These are phyloP conservation scores for Polyporus tsugae DNA, from an alignment of 1,284 basidiomycete genomes.

Conservation along the genomic window DNA sequence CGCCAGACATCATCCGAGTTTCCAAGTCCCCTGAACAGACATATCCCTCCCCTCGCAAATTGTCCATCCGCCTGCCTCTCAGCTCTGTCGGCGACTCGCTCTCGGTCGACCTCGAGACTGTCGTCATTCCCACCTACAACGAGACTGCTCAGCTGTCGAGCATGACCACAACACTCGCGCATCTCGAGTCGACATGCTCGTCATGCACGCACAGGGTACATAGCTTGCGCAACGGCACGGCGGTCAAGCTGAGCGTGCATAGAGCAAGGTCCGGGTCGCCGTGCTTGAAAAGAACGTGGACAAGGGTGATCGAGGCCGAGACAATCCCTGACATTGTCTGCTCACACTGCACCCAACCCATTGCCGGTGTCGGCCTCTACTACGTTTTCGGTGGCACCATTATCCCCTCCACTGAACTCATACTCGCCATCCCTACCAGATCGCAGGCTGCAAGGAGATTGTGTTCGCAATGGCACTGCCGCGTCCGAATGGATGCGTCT, in stretches of 20 bases:
- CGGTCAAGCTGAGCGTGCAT: conserved; percentile 68
- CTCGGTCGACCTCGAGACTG: conserved; percentile 75
- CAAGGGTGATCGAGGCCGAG: too few relatives aligned
- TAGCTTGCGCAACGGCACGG: conserved; percentile 85
- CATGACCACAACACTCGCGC: conserved; percentile 80
- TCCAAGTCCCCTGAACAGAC: conserved; percentile 71
- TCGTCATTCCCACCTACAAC: conserved; percentile 94
- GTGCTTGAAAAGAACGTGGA: conserved; percentile 83
- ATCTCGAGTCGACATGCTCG: conserved; percentile 50
- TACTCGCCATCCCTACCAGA: too few relatives aligned
- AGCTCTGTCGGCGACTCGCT: conserved; percentile 60
- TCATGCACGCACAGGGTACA: conserved; percentile 77
- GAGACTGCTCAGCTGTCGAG: conserved; percentile 79
- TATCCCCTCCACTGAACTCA: too few relatives aligned
- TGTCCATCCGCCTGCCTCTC: conserved; percentile 57
- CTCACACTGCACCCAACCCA: too few relatives aligned
- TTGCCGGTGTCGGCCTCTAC: too few relatives aligned
- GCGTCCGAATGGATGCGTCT: too few relatives aligned
- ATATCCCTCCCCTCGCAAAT: conserved; percentile 63
- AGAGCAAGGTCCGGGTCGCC: conserved; percentile 76
- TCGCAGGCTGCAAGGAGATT: too few relatives aligned
- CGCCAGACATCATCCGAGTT: conserved; percentile 69
- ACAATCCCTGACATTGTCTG: too few relatives aligned
- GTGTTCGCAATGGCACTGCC: too few relatives aligned
- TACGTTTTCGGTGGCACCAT: too few relatives aligned